Conservation (phyloP, 495 filamentous ascomycete species). For the Penicillium atrosanguineum region DNA sequence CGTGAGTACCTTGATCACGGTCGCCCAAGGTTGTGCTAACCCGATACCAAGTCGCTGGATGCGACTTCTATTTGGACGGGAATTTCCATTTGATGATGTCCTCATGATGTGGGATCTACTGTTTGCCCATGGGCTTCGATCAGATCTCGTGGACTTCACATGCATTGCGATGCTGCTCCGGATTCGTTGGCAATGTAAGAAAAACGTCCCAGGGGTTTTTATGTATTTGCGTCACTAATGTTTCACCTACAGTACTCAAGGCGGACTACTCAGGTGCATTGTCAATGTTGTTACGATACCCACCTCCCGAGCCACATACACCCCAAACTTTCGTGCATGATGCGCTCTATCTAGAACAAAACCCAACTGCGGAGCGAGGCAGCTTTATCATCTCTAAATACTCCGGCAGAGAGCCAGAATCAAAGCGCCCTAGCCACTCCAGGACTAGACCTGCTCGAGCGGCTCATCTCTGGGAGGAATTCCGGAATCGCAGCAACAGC, state of each 20-base stretch:
- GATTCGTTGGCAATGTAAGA: slow-evolving; percentile 85
- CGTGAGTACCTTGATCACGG: slow-evolving; percentile 47
- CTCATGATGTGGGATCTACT: slow-evolving; percentile 86
- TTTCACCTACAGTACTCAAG: slow-evolving; percentile 59
- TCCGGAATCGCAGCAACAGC: slow-evolving; percentile 27
- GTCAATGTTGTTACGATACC: slow-evolving; percentile 77
- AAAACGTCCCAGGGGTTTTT: not conserved
- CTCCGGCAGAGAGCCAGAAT: slow-evolving; percentile 61
- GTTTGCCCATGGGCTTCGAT: slow-evolving; percentile 82
- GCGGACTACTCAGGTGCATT: slow-evolving; percentile 84
- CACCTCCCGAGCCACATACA: slow-evolving; percentile 56
- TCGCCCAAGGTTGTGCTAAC: slow-evolving; percentile 4
- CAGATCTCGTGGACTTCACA: slow-evolving; percentile 80
- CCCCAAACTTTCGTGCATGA: slow-evolving; percentile 82
- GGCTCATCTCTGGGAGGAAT: slow-evolving; percentile 35
- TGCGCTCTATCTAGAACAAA: slow-evolving; percentile 78
- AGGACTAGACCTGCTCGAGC: slow-evolving; percentile 26
- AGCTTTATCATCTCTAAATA: slow-evolving; percentile 78
- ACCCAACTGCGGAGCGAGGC: slow-evolving; percentile 71
- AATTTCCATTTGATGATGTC: slow-evolving; percentile 85
- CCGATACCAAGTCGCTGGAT: slow-evolving; percentile 74
- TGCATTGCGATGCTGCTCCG: slow-evolving; percentile 93
- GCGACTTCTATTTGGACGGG: slow-evolving; percentile 85
- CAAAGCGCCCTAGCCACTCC: slow-evolving; percentile 32
- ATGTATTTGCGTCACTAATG: not conserved